A percentile compares a stretch with the other conserved stretches of the same genome.
Evolutionary conservation across 2,329 filamentous ascomycete species (phyloP).

Genomic region (Claviceps quebecensis): DNA sequence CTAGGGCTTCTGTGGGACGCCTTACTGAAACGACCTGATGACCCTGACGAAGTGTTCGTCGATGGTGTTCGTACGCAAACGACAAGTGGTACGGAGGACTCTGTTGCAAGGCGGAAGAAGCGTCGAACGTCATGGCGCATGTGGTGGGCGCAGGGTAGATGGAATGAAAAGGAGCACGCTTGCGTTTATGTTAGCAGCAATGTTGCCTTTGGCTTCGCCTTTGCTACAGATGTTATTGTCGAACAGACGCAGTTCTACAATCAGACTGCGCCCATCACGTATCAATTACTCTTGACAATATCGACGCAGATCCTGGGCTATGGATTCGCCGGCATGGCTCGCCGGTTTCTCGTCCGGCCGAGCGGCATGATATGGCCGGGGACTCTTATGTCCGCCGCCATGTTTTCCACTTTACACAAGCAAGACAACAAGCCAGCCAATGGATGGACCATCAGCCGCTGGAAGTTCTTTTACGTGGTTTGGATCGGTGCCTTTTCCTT

Average conservation of each 20-base stretch:
- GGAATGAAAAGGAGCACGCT: slow-evolving; percentile 82
- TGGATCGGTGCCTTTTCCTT: slow-evolving; percentile 61
- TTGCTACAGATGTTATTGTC: slow-evolving; percentile 80
- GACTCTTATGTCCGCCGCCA: slow-evolving; percentile 74
- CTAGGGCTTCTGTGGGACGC: slow-evolving; percentile 70
- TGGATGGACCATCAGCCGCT: slow-evolving; percentile 70
- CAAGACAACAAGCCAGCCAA: slow-evolving; percentile 70
- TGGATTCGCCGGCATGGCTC: slow-evolving; percentile 68
- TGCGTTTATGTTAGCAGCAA: slow-evolving; percentile 86
- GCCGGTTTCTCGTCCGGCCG: slow-evolving; percentile 69
- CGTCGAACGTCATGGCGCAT: slow-evolving; percentile 38
- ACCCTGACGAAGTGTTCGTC: slow-evolving; percentile 33
- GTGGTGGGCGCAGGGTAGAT: slow-evolving; percentile 66
- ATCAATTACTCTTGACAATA: slow-evolving; percentile 70
- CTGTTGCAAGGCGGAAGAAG: slow-evolving; percentile 13
- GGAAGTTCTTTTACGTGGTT: slow-evolving; percentile 69
- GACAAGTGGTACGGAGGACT: slow-evolving; percentile 9
- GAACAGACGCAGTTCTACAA: slow-evolving; percentile 84
- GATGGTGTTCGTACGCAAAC: slow-evolving; percentile 29
- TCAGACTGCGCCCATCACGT: slow-evolving; percentile 60
- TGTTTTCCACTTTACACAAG: slow-evolving; percentile 79
- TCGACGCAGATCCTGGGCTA: slow-evolving; percentile 82
- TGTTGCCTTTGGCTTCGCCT: slow-evolving; percentile 78
- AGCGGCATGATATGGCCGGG: slow-evolving; percentile 88
- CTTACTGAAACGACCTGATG: slow-evolving; percentile 48